phyloP scores from a whole-genome alignment of 2,329 filamentous ascomycete genomes.

The Cordyceps cateniannulata region DNA sequence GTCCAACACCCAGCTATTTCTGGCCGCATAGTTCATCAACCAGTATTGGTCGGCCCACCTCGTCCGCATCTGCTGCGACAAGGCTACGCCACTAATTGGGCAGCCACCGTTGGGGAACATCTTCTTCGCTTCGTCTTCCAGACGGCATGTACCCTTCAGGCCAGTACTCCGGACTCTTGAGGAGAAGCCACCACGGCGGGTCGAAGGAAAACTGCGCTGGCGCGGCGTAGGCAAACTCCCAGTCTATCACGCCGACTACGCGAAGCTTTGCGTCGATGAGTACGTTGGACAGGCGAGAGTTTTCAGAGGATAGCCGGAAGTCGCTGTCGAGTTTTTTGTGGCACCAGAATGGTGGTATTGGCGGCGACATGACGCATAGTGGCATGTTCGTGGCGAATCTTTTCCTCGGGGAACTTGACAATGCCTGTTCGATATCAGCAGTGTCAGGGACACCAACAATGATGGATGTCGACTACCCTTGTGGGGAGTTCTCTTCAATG shows the following conservation, averaged over 20 bases:
- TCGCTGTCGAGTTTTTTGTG: conserved; percentile 14
- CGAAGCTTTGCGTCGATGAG: conserved; percentile 23
- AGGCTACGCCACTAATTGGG: not conserved
- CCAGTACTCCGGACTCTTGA: conserved; percentile 28
- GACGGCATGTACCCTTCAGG: conserved; percentile 21
- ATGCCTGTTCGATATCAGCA: conserved; percentile 9
- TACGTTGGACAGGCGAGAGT: conserved; percentile 27
- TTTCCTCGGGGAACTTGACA: conserved; percentile 28
- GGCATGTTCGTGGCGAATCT: conserved; percentile 28
- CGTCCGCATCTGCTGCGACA: conserved; percentile 27
- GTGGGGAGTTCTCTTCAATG: conserved; percentile 11
- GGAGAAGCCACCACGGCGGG: conserved; percentile 34
- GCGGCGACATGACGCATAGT: conserved; percentile 26
- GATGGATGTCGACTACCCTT: conserved; percentile 16
- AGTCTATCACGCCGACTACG: conserved; percentile 32
- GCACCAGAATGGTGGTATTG: conserved; percentile 29
- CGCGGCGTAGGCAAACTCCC: conserved; percentile 30
- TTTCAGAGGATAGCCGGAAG: conserved; percentile 20
- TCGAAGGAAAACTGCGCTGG: conserved; percentile 28
- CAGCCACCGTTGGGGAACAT: not conserved
- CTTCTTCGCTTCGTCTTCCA: conserved; percentile 27
- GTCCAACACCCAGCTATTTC: conserved; percentile 33
- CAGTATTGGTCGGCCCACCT: conserved; percentile 29
- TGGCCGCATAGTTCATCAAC: conserved; percentile 28
- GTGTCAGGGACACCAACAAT: not conserved